These are phyloP conservation scores for Lenwebbia sp. DNA, from an alignment of 345 rosid genomes.

Conservation along the genomic window DNA sequence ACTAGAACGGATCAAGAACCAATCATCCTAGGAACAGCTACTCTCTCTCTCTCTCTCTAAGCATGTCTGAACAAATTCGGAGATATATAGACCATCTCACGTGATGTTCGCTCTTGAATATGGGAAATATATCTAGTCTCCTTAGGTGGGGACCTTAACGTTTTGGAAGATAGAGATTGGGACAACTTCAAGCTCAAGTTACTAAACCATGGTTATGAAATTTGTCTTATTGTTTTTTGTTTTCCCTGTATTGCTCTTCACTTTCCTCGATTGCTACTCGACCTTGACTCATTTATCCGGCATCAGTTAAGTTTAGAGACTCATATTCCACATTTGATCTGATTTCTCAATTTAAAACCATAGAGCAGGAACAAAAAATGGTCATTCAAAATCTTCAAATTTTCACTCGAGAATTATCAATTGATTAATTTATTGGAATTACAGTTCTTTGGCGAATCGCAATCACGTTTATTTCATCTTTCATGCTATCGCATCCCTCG, in stretches of 20 bases:
- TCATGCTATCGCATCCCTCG: rapidly evolving
- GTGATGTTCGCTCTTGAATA: neutral
- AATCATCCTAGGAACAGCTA: too few species aligned
- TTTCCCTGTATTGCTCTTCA: neutral
- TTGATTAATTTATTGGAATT: neutral
- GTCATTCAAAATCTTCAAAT: neutral
- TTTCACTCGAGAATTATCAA: neutral
- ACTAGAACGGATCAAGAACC: too few species aligned
- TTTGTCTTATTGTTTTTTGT: neutral
- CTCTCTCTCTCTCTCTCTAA: neutral
- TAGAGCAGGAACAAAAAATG: neutral
- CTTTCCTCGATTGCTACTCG: neutral
- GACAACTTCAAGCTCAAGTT: neutral
- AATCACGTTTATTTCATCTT: neutral
- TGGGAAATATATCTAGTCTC: neutral
- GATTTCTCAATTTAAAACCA: neutral
- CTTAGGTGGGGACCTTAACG: neutral
- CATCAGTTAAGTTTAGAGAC: neutral
- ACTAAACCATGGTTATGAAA: neutral
- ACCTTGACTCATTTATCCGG: neutral
- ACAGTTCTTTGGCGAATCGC: rapidly evolving
- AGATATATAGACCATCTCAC: neutral
- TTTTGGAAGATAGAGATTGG: neutral
- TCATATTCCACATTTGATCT: neutral
- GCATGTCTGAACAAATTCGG: neutral